Conservation (phyloP, 805 yeast species). For the Yarrowia deformans region DNA sequence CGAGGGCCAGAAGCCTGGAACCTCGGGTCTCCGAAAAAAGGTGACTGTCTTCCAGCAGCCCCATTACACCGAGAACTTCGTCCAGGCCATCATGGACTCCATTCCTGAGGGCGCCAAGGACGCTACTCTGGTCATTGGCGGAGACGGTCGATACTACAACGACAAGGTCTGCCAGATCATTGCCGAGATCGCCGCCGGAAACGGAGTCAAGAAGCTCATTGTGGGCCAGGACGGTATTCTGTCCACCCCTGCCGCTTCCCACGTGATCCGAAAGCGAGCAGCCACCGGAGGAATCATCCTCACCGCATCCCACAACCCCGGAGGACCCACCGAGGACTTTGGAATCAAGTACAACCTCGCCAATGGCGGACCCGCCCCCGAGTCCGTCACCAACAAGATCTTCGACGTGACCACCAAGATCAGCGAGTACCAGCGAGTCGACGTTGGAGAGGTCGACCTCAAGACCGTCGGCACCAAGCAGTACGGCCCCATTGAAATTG, state of each 20-base stretch:
- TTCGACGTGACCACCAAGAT: slow-evolving; percentile 71
- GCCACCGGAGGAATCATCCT: slow-evolving; percentile 93
- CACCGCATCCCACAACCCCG: slow-evolving; percentile 98
- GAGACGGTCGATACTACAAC: slow-evolving; percentile 95
- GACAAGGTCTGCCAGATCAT: slow-evolving; percentile 80
- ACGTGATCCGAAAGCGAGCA: slow-evolving; percentile 74
- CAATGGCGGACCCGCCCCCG: slow-evolving; percentile 99
- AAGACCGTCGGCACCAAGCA: slow-evolving; percentile 59
- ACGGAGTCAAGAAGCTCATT: slow-evolving; percentile 84
- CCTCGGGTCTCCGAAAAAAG: slow-evolving; percentile 94
- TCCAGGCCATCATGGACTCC: slow-evolving; percentile 82
- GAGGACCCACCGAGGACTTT: slow-evolving; percentile 89
- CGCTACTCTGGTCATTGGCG: slow-evolving; percentile 88
- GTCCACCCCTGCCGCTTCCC: slow-evolving; percentile 97
- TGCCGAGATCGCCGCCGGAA: slow-evolving; percentile 85
- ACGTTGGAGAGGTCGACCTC: slow-evolving; percentile 71
- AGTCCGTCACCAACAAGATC: slow-evolving; percentile 86
- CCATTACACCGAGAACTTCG: slow-evolving; percentile 90
- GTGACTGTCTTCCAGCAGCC: slow-evolving; percentile 80
- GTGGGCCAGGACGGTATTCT: slow-evolving; percentile 88
- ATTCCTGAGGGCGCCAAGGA: slow-evolving; percentile 87
- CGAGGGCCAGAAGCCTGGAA: slow-evolving; percentile 95
- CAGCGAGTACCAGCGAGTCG: slow-evolving; percentile 64
- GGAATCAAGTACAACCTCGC: slow-evolving; percentile 95
- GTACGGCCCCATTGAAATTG: slow-evolving; percentile 72